Evolutionary conservation across 2,329 filamentous ascomycete genomes (phyloP).

Genomic region (Fusarium sp.): DNA sequence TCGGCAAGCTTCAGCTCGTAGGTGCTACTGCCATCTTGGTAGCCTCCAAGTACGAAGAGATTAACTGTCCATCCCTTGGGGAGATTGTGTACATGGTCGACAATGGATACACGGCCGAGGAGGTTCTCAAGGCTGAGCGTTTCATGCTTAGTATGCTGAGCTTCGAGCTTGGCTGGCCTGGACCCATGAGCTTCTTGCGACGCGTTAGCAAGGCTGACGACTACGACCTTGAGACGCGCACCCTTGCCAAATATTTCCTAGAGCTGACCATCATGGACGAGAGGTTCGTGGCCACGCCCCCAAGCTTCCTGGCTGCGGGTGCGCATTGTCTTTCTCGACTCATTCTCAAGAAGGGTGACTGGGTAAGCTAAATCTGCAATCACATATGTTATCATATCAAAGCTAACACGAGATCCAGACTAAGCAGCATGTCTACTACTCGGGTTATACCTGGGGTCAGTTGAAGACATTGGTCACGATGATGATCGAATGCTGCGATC

Average conservation of each 20-base stretch:
- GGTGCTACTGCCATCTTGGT: constrained; percentile 96
- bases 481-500: constrained; percentile 90
- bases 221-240: constrained; percentile 95
- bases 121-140: constrained; percentile 96
- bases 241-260: constrained; percentile 96
- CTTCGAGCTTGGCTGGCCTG: constrained; percentile 98
- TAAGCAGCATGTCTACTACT: constrained; percentile 89
- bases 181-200: constrained; percentile 97
- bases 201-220: constrained; percentile 99
- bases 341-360: constrained; percentile 91
- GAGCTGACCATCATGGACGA: constrained; percentile 99
- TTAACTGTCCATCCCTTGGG: constrained; percentile 94
- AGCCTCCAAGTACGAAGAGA: constrained; percentile 98
- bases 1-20: constrained; percentile 95
- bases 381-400: not conserved
- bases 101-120: constrained; percentile 87
- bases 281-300: constrained; percentile 91
- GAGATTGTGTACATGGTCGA: constrained; percentile 99
- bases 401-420: constrained; percentile 70
- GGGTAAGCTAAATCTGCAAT: constrained; percentile 74
- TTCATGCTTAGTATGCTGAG: constrained; percentile 98
- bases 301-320: constrained; percentile 91
- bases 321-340: constrained; percentile 92
- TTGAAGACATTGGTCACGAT: constrained; percentile 82
- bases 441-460: constrained; percentile 91